Evolutionary conservation across 1,284 basidiomycete species (phyloP).

Genomic region (Clitocybe nebularis): DNA sequence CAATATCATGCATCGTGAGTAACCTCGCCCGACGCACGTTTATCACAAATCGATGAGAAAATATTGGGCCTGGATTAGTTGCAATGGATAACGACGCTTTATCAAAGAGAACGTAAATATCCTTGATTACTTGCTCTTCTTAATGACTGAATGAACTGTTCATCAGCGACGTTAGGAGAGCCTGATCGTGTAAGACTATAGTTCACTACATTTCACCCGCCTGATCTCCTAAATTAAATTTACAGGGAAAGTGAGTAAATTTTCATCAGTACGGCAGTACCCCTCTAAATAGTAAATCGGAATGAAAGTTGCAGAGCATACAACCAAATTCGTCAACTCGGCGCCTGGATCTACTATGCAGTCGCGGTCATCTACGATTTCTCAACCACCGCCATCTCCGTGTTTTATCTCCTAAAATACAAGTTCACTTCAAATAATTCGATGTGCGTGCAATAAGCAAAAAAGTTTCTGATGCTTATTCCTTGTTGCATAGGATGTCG

Average conservation of each 20-base stretch:
- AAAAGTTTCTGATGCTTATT: slow-evolving; percentile 6
- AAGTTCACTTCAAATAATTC: slow-evolving; percentile 31
- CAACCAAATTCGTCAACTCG: slow-evolving; percentile 23
- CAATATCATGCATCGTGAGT: slow-evolving; percentile 37
- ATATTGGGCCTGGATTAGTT: slow-evolving; percentile 32
- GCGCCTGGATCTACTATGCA: slow-evolving; percentile 43
- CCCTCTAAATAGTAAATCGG: background rate
- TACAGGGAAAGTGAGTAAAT: slow-evolving; percentile 26
- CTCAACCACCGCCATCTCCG: slow-evolving; percentile 34
- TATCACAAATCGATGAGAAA: slow-evolving; percentile 4
- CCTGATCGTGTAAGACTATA: background rate
- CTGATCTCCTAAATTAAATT: background rate
- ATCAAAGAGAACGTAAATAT: slow-evolving; percentile 36
- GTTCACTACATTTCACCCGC: background rate
- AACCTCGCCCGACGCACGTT: slow-evolving; percentile 5
- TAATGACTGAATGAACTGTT: background rate
- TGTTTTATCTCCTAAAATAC: slow-evolving; percentile 36
- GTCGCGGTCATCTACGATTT: slow-evolving; percentile 43
- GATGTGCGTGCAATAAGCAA: slow-evolving; percentile 24
- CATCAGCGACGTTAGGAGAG: slow-evolving; percentile 3
- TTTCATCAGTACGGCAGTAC: slow-evolving; percentile 1
- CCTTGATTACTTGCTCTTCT: slow-evolving; percentile 5
- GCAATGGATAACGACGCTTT: slow-evolving; percentile 48
- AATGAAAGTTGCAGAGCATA: slow-evolving; percentile 31
- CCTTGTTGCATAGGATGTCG: slow-evolving; percentile 32